These are phyloP conservation scores for Solanum hybrid DNA, from an alignment of 305 asterid genomes.

Conservation along the genomic window DNA sequence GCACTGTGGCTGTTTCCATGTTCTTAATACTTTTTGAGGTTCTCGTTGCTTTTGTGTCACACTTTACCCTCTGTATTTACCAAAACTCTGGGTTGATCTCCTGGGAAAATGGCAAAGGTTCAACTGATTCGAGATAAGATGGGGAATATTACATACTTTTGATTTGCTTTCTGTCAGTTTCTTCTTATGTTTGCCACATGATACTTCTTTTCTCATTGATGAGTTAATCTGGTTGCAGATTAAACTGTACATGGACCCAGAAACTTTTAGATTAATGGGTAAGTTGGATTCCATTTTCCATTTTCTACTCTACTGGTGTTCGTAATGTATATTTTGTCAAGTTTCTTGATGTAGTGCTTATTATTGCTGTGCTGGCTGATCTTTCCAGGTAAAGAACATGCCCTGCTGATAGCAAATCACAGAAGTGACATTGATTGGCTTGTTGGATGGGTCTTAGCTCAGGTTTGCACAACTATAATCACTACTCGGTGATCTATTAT, in stretches of 20 bases:
- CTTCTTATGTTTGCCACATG: background rate
- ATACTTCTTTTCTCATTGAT: background rate
- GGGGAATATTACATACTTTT: background rate
- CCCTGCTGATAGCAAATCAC: constrained; percentile 75
- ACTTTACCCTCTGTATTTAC: background rate
- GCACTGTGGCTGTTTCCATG: background rate
- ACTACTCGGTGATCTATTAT: background rate
- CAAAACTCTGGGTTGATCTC: background rate
- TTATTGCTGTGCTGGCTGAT: background rate
- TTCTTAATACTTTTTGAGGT: background rate
- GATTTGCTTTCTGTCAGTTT: background rate
- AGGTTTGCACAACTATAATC: constrained; percentile 32
- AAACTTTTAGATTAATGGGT: constrained; percentile 60
- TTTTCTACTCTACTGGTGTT: background rate
- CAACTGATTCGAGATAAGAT: background rate
- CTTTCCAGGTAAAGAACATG: constrained; percentile 85
- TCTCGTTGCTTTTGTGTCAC: background rate
- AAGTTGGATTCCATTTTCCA: constrained; percentile 10
- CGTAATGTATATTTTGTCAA: background rate
- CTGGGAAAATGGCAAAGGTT: background rate
- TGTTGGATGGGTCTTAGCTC: constrained; percentile 94
- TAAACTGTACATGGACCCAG: constrained; percentile 49
- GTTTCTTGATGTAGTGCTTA: background rate
- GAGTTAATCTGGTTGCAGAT: constrained; percentile 42
- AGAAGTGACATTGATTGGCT: constrained; percentile 95